Base-by-base conservation (phyloP, 169 alveolate genomes). In the Eimeria sp. region DNA sequence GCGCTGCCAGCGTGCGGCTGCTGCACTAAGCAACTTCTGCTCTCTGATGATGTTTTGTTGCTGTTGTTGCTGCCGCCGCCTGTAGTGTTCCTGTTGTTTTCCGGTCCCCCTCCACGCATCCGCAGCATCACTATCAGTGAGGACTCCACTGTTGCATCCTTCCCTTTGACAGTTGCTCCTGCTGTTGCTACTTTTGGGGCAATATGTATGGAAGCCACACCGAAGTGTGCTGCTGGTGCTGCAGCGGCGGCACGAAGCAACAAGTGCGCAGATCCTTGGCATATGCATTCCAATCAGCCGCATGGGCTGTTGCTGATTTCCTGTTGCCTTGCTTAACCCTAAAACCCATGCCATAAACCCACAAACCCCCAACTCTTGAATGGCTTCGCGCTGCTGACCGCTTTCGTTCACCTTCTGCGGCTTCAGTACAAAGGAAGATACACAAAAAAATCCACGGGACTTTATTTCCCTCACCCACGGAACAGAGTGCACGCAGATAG, bases 181-280 rank as follows among this genome's bases (percentile, higher is more conserved):
- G 89, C 89, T 51, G 49, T 73, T 83, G 73, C 73, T 11, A 25
- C 88, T 43, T 27, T 43, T 10, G 67, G 16, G 61, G 25, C 65
- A 10, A 25, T 10, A 22, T 61, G 63, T 45, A 49, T 45, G 30
- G n/a, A 78, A 78, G 49, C n/a, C 27, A 73, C 54, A 51, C 49
- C 54, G 67, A 30, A 83, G 34, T 10, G 91, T 57, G 75, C n/a
- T 76, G 87, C 61, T 47, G 87, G 65, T 76, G 65, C 65, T 22
- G 61, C 87, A 43, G 82, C 82, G 87, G 87, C 40, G 20, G 87
- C 87, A 76, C 87, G 87, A 16, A 76, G 63, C 87, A 76, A 43
- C 57, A 14, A 76, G 11, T 45, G 61, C 87, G 20, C 61, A 18
- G 34, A 63, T 63, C 57, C 61, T 27, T 27, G 57, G 13, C 11